A percentile compares a stretch with the other conserved stretches of the same genome.
Conservation (phyloP, 176 grass and related monocot species). For the Hyparrhenia diplandra region DNA sequence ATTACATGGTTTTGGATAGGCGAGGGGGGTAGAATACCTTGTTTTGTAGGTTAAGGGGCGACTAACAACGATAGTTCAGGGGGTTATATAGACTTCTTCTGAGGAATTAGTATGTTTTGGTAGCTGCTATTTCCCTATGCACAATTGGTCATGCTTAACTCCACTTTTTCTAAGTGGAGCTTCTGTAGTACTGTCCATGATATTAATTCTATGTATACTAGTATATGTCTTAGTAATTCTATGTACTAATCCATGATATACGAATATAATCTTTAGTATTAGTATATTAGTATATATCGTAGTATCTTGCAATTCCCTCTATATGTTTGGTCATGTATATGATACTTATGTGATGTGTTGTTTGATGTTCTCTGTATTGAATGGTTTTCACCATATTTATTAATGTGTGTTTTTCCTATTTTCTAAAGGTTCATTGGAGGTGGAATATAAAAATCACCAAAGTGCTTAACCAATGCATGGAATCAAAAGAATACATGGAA, state of each 20-base stretch:
- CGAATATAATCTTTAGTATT: background rate
- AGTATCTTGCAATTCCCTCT: background rate
- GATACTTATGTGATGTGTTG: background rate
- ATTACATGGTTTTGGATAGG: background rate
- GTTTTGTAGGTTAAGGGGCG: background rate
- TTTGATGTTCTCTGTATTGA: background rate
- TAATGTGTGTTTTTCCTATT: conserved; percentile 36
- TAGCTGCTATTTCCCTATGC: background rate
- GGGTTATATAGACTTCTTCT: background rate
- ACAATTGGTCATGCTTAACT: background rate
- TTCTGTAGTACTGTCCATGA: background rate
- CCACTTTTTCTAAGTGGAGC: background rate
- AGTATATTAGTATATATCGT: conserved; percentile 12
- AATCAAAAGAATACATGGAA: conserved; percentile 99
- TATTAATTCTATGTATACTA: background rate
- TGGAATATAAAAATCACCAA: conserved; percentile 94
- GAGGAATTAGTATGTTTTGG: background rate
- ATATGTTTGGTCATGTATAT: conserved; percentile 8
- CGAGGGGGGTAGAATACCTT: background rate
- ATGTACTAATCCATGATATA: background rate
- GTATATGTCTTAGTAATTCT: background rate
- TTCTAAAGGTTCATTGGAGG: conserved; percentile 75
- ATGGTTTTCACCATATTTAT: background rate
- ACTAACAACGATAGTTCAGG: background rate
- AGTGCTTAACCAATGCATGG: conserved; percentile 85